Evolutionary conservation across 495 filamentous ascomycete genomes (phyloP), one percentile per base, ranked within the genome.

Genomic region (Lepidopterella palustris): DNA sequence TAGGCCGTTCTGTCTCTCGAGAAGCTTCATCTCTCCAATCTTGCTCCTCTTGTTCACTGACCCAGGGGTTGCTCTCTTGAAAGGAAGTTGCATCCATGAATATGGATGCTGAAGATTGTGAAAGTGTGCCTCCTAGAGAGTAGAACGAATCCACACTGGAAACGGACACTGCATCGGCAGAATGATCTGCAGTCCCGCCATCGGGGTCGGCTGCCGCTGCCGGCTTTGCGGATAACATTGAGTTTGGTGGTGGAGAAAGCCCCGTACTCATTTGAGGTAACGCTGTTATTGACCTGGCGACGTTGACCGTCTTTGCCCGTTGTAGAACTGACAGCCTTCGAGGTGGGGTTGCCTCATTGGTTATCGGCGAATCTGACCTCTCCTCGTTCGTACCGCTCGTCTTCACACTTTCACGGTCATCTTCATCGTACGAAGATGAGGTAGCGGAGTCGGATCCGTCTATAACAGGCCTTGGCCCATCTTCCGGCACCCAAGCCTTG

Each of bases 131-230:
- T 48, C 78, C 77, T 64, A 82, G 80, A 3, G 87, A 88, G 60
- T 84, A 79, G 53, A 83, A 81, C 4, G 82, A 84, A 27, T 84
- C 81, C 10, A 77, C 74, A 58, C 80, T 86, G 48, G 84, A 84
- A 85, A 72, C 5, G 78, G 65, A 49, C 70, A 71, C 63, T 4
- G 65, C 53, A 25, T 78, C 76, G 49, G 69, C 58, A 45, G 73
- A 68, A 45, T 25, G 23, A 32, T 55, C 39, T 21, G 25, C 45
- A 13, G 25, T 28, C 13, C 39, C 27, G 21, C 26, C 47, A 3
- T 23, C 45, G 18, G 18, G 13, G 20, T 63, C 28, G 29, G 35
- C 24, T n/a, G n/a, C n/a, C n/a, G n/a, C n/a, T n/a, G n/a, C n/a
- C n/a, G n/a, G n/a, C n/a, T n/a, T n/a, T n/a, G n/a, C n/a, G n/a